Base-by-base conservation (phyloP, 2,329 filamentous ascomycete species). In the Aschersonia sp. region DNA sequence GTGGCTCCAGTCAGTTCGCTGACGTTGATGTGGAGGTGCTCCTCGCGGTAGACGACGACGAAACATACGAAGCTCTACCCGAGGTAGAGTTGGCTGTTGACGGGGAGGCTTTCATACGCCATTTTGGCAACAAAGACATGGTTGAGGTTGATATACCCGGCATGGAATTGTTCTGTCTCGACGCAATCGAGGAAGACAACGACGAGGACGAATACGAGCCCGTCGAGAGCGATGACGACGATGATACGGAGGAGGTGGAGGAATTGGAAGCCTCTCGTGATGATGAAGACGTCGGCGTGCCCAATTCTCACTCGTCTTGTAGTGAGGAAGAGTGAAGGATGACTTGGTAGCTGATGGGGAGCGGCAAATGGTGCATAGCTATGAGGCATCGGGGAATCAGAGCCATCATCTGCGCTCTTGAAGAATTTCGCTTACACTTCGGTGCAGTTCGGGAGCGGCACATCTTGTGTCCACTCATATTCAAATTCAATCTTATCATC, bases 51-150 rank as follows among this genome's bases (percentile, higher is more conserved):
- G 54, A 60, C 10, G 57, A 59, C 12, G 53, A 58, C 0, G 58
- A 62, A 0, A 12, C 45, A 3, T 32, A 53, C 1, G 51, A 51
- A 0, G 47, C 56, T 10, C 45, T 66, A 9, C 62, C 59, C 0
- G 57, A 60, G 45, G 48, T 58, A 35, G 62, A 65, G 46, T 44
- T 65, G 12, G 53, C 53, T 1, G 45, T 66, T 3, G 60, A 65
- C 6, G 46, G 55, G 4, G 54, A 58, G 1, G 52, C 46, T 0
- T 64, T 55, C 10, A 58, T 59, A 45, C 44, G 51, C 9, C 51
- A 56, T n/a, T 58, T 55, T 31, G 53, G 52, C 0, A 40, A 51
- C 4, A 50, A 49, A 0, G 60, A 51, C 0, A 56, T 52, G 2
- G 45, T 64, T 2, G 59, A 63, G 2, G 43, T 65, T 3, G 57